Base-by-base conservation (phyloP, 805 yeast genomes). In the Candida mattraensis region DNA sequence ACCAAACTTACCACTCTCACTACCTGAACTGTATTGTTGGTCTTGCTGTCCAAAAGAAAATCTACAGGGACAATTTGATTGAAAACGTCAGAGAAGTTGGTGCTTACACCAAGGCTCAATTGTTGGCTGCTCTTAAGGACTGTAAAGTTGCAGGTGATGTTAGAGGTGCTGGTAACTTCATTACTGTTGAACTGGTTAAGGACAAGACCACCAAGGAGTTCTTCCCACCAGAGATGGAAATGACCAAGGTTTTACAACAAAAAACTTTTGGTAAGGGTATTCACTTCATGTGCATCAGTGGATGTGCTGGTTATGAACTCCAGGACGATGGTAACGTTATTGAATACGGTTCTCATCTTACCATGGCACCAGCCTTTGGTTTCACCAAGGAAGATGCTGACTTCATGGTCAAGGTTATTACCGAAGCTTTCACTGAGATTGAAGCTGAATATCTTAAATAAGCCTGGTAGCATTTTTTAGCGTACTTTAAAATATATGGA, bases 111-210 rank as follows among this genome's bases (percentile, higher is more conserved):
- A 74, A 73, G 31, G 46, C 50, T 12, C 44, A 50, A 21, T 48
- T 72, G 34, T 44, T 40, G 13, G 42, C 48, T n/a, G 48, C 54
- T 39, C 46, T 65, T 18, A 31, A 40, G 18, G 49, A 42, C 16
- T 37, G 52, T 33, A 47, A 58, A 33, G 38, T 54, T 60, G 64
- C 66, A 23, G 79, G 77, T 40, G 73, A 71, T 33, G 67, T 72
- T 28, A 64, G 78, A 58, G 79, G 79, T 32, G 48, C 63, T 40
- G 79, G 78, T 37, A 72, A 73, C 7, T 73, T 74, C 60, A 65
- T 76, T 72, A 64, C 70, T 4, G 49, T 72, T 33, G 79, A 74
- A 50, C 54, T 73, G 21, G 76, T 72, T 33, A 64, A 70, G 48
- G 60, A 72, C 53, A 61, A 57, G 35, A 52, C 32, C 11, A 65